A percentile compares a stretch with the other conserved stretches of the same genome.
Conservation (phyloP, 1,284 basidiomycete genomes). For the Ustilago lituana region DNA sequence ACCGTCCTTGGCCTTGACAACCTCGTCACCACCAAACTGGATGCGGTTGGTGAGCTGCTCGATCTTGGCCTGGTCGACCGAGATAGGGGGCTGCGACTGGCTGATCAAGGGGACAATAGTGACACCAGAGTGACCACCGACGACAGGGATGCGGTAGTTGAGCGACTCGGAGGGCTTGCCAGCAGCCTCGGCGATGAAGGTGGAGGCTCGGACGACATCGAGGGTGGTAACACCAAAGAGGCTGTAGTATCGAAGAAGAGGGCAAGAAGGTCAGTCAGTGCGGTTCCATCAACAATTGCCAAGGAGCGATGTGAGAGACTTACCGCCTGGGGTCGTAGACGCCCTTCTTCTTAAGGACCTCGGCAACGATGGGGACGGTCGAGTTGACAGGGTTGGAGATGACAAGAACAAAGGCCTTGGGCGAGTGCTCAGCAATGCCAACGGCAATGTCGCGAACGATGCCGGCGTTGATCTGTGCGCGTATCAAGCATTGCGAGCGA, state of each 20-base stretch:
- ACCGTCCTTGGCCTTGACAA: conserved; percentile 88
- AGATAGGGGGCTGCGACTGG: conserved; percentile 72
- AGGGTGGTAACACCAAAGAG: conserved; percentile 98
- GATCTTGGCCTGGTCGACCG: conserved; percentile 69
- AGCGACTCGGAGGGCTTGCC: conserved; percentile 74
- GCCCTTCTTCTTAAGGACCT: conserved; percentile 90
- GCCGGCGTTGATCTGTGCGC: conserved; percentile 88
- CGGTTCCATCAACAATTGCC: conserved; percentile 70
- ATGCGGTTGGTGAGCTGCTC: conserved; percentile 82
- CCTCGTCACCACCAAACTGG: conserved; percentile 92
- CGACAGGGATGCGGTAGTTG: conserved; percentile 77
- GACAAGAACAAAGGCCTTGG: conserved; percentile 92
- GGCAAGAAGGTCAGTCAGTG: neutral
- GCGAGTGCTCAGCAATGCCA: conserved; percentile 82
- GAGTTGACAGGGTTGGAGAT: conserved; percentile 97
- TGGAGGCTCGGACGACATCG: conserved; percentile 95
- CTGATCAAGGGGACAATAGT: conserved; percentile 96
- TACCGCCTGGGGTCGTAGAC: conserved; percentile 82
- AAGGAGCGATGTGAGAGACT: conserved; percentile 42
- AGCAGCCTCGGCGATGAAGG: conserved; percentile 86
- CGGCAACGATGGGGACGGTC: conserved; percentile 94
- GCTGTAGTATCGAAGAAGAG: conserved; percentile 23
- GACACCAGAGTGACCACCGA: conserved; percentile 94
- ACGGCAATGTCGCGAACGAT: conserved; percentile 93
- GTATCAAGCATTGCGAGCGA: neutral